Evolutionary conservation across 192 early-diverging fungal genomes (phyloP).

Genomic region (Anaeromyces robustus): DNA sequence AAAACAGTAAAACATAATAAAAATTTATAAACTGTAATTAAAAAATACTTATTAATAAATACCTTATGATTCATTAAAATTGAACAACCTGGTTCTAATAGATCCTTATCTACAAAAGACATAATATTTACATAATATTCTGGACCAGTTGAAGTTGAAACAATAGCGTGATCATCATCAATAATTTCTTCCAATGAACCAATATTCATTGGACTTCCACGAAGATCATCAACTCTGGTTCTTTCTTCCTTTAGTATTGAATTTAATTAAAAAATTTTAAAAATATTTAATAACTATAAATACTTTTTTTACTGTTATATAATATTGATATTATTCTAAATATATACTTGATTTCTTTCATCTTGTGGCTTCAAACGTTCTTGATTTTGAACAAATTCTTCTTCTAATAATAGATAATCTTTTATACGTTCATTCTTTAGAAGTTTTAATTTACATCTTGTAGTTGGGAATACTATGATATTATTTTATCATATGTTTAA

Average conservation of each 20-base stretch:
- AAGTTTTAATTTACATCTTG: conserved; percentile 90
- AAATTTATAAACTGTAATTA: too few species aligned
- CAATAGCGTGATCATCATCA: conserved; percentile 98
- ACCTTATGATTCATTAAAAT: conserved; percentile 88
- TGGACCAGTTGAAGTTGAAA: conserved; percentile 76
- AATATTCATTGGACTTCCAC: conserved; percentile 93
- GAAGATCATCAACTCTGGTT: conserved; percentile 82
- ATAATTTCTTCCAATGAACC: conserved; percentile 96
- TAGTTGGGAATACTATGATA: conserved; percentile 77
- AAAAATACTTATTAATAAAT: too few species aligned
- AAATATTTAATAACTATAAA: conserved; percentile 1
- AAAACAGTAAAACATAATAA: too few species aligned
- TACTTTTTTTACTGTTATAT: neutral
- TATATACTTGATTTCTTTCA: conserved; percentile 52
- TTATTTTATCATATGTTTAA: neutral
- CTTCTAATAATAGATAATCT: conserved; percentile 95
- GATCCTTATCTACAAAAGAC: conserved; percentile 98
- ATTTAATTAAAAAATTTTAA: neutral
- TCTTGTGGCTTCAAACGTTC: conserved; percentile 93
- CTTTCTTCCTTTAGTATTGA: conserved; percentile 64
- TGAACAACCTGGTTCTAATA: conserved; percentile 91
- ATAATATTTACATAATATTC: conserved; percentile 97
- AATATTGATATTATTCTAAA: neutral
- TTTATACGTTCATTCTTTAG: conserved; percentile 97
- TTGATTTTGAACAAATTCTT: conserved; percentile 99